Base-by-base conservation (phyloP, 2,329 filamentous ascomycete species). In the Exophiala oligosperma region DNA sequence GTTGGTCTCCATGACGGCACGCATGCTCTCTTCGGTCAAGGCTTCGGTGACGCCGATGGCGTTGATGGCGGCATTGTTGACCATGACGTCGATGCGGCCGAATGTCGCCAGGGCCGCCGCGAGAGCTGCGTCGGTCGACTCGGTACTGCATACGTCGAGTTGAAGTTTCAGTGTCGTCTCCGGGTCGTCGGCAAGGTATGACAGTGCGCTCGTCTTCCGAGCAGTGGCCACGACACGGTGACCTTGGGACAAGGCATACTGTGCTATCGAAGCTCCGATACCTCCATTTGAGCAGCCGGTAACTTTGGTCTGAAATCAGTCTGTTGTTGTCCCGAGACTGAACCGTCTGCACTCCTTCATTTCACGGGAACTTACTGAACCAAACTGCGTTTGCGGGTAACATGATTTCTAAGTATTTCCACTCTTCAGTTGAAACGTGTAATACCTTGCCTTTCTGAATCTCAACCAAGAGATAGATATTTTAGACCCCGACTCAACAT, bases 61-160 rank as follows among this genome's bases (percentile, higher is more conserved):
- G 2, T 56, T 53, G 38, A 66, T 66, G 2, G 63, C 68, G 17
- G 68, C 68, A 35, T 70, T 70, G 49, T 68, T 69, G 32, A 70
- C 59, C 28, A 70, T 55, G 17, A 67, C 61, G 35, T 69, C 67
- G n/a, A 70, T 62, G 35, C 43, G 29, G 28, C 54, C 58, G 41
- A 64, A 52, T 9, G 50, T 38, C 7, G 49, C 35, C 26, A 55
- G 11, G 7, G 40, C n/a, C 9, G 3, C 40, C 3, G 17, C 40
- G n/a, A 44, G 23, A n/a, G 40, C 40, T 44, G 17, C 6, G 17
- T 44, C 12, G 7, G 17, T 17, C 9, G 17, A 21, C n/a, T 44
- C 8, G 8, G 9, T 4, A 9, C 23, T 23, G 17, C 17, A 21
- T 17, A 44, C 40, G 3, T 44, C 40, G 17, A 44, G 40, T 44